Percentiles rank a stretch among this genome's conserved stretches.
Conservation (phyloP, 2,329 filamentous ascomycete genomes). For the Fonsecaea nubica region DNA sequence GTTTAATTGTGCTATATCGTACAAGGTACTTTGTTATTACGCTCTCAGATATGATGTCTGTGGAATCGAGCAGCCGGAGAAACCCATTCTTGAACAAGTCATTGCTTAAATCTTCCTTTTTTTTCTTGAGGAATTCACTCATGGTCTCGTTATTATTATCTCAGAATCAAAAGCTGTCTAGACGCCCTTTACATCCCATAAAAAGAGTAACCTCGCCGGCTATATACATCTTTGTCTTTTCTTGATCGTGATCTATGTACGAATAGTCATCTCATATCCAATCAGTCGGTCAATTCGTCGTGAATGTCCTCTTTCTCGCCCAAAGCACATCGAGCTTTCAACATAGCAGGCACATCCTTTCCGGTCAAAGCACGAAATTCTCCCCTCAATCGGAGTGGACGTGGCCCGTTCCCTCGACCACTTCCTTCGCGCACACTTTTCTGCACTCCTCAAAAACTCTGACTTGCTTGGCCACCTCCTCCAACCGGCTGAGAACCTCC, state of each 20-base stretch:
- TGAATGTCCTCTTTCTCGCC: background rate
- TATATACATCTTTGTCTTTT: conserved; percentile 11
- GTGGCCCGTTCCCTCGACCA: conserved; percentile 30
- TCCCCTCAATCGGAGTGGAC: conserved; percentile 1
- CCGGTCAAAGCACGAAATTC: background rate
- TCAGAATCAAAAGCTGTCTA: background rate
- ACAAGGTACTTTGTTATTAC: no score
- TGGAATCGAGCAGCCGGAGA: no score
- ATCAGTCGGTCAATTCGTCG: no score
- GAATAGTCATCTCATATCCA: background rate
- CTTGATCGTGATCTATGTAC: conserved; percentile 11
- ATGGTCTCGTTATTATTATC: background rate
- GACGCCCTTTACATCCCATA: background rate
- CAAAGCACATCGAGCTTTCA: background rate
- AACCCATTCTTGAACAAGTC: no score
- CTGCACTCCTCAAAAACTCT: conserved; percentile 78
- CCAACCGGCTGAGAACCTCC: conserved; percentile 76
- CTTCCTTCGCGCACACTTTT: conserved; percentile 47
- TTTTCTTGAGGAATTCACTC: no score
- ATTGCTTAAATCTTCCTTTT: no score
- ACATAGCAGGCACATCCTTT: background rate
- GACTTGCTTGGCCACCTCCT: conserved; percentile 80
- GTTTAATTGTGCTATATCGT: no score
- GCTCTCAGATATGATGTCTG: no score
- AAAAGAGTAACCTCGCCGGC: background rate